phyloP scores from a whole-genome alignment of 2,329 filamentous ascomycete species.

The Aspergillaceae sp. region DNA sequence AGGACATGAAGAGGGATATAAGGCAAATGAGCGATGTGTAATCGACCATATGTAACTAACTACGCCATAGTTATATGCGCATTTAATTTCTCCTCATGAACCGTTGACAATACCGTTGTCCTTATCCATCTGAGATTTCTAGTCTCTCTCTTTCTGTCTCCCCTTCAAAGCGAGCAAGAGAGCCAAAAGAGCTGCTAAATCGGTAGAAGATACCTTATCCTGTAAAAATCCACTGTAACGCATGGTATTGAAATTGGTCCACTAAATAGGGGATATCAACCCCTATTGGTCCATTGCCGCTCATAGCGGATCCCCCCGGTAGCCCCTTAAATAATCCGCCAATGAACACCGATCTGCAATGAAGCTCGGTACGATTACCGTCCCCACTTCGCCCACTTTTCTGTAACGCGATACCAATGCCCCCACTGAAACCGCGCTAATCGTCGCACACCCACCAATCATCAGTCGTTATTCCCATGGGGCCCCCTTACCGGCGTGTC shows the following conservation, averaged over 20 bases:
- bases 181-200: too few relatives aligned
- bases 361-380: too few relatives aligned
- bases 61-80: too few relatives aligned
- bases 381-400: not conserved
- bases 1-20: too few relatives aligned
- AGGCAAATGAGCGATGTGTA: too few relatives aligned
- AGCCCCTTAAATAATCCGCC: not conserved
- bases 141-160: too few relatives aligned
- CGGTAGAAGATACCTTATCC: too few relatives aligned
- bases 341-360: not conserved
- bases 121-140: too few relatives aligned
- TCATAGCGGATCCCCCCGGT: not conserved
- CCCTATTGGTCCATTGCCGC: not conserved
- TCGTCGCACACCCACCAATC: not conserved
- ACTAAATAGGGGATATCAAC: not conserved
- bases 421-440: not conserved
- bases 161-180: too few relatives aligned
- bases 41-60: too few relatives aligned
- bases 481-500: conserved; percentile 1
- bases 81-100: too few relatives aligned
- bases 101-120: too few relatives aligned
- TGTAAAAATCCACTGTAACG: not conserved
- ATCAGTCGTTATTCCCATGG: not conserved
- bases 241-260: not conserved
- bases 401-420: not conserved